Base-by-base conservation (phyloP, 805 yeast species). In the Brettanomyces sp. region DNA sequence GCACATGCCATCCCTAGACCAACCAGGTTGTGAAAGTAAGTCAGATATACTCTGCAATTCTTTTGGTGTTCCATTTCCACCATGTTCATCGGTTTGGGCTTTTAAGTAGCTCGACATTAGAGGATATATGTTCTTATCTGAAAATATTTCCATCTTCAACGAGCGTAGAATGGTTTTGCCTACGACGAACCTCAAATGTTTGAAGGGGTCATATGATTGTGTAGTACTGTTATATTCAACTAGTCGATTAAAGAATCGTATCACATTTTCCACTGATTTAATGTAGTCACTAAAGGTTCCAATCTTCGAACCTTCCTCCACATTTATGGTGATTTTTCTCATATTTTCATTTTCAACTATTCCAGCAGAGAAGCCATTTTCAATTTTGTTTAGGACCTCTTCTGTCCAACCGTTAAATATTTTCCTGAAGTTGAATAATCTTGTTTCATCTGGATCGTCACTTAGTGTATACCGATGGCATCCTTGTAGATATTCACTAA, bases 1-100 rank as follows among this genome's bases (percentile, higher is more conserved):
- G 37, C 62, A 59, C 4, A 55, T 47, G 1, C 58, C 61, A 48
- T 60, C 64, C 13, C 55, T 47, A 1, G 64, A 55, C 63, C 66
- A 62, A 3, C 59, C 57, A 2, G 49, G 42, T 38, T 53, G 52
- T 4, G 62, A 48, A 12, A 63, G 32, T n/a, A 54, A 37, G 3
- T 36, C 48, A 4, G 62, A 57, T 9, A 63, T 48, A 3, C 43
- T 21, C 13, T 48, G 51, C 18, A 63, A 25, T 21, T 44, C 35
- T 3, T 49, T 41, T 36, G 44, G 49, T 37, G n/a, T 45, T 21
- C 28, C 49, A n/a, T 32, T 30, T 18, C 30, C 49, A 39, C 24
- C 23, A 4, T 32, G 44, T 7, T 36, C 14, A 1, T 25, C 23
- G 30, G 37, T 32, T 14, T 32, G 9, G 3, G 47, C 48, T 5